phyloP scores from a whole-genome alignment of 2,329 filamentous ascomycete genomes.

The Epicoccum nigrum region DNA sequence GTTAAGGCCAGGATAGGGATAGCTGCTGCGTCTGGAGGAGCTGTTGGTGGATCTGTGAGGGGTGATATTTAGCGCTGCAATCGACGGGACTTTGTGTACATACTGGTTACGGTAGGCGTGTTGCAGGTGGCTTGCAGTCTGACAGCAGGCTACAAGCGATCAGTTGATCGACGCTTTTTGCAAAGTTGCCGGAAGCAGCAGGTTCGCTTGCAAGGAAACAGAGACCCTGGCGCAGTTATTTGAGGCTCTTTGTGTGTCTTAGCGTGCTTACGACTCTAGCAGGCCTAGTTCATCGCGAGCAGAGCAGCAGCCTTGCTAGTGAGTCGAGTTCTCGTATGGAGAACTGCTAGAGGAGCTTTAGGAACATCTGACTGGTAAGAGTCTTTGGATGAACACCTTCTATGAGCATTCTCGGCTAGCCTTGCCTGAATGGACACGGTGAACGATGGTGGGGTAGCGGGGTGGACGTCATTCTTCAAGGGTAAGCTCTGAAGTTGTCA shows the following conservation, averaged over 20 bases:
- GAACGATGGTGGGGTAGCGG: conserved; percentile 11
- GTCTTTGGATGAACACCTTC: too few relatives aligned
- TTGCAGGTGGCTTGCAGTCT: conserved; percentile 14
- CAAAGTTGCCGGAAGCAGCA: conserved; percentile 2
- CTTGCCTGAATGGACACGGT: neutral
- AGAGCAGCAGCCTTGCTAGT: too few relatives aligned
- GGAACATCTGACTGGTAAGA: too few relatives aligned
- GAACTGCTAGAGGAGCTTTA: too few relatives aligned
- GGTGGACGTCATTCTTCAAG: conserved; percentile 11
- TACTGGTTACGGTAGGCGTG: conserved; percentile 16
- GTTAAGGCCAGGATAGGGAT: conserved; percentile 12
- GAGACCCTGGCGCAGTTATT: neutral
- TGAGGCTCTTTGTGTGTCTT: neutral
- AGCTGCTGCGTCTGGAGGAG: neutral
- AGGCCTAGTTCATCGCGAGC: neutral
- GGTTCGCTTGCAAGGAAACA: neutral
- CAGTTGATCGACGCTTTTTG: neutral
- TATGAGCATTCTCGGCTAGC: conserved; percentile 3
- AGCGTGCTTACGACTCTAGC: neutral
- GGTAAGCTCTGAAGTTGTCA: conserved; percentile 8
- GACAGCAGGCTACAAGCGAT: neutral
- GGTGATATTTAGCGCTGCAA: conserved; percentile 20
- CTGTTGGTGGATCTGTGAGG: conserved; percentile 18
- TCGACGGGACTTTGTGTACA: conserved; percentile 12
- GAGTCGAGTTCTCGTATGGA: too few relatives aligned